Evolutionary conservation across 768 basidiomycete genomes (phyloP), one percentile per base, ranked within the genome.

Genomic region (Lanmaoa rubissima): DNA sequence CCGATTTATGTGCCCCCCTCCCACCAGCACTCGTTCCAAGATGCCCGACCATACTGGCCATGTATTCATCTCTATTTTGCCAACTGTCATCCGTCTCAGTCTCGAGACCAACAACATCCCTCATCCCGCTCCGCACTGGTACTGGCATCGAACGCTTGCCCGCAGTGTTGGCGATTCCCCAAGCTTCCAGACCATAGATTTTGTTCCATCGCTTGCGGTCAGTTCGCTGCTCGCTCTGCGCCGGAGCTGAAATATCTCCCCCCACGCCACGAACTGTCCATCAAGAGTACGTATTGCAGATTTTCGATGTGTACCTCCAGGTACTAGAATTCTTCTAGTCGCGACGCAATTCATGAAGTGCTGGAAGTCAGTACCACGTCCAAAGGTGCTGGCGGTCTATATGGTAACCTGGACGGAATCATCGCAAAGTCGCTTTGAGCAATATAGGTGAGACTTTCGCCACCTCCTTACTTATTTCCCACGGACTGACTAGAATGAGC

Each of bases 371-470:
- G 14, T 1, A 14, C 40, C 48, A 12, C 14, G 9, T 43, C 68
- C 68, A 9, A 64, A 26, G 5, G 47, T 68, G 12, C 26, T 45
- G 24, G 66, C 39, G 2, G 55, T 68, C 14, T 63, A 53, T 10
- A 60, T 68, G 63, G 63, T 65, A 14, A 65, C 57, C 3, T 70
- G 68, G 65, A 54, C 60, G 2, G 49, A 59, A 45, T 17, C 50
- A 2, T 55, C 36, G 4, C 14, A 51, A 31, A 48, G 21, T 31
- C 5, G 32, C 19, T 70, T 70, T 40, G 49, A 63, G 10, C 17
- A 16, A 13, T 70, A 68, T 21, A 59, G 63, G 68, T 60, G 31
- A 39, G 10, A n/a, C 11, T 3, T 13, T 43, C 5, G 2, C 6
- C 16, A 4, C 14, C 16, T 17, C 17, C 1, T 5, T 9, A 1